Percentiles rank a stretch among this genome's conserved stretches.
phyloP scores from a whole-genome alignment of 164 flowering plant species.

The Protea cynaroides region DNA sequence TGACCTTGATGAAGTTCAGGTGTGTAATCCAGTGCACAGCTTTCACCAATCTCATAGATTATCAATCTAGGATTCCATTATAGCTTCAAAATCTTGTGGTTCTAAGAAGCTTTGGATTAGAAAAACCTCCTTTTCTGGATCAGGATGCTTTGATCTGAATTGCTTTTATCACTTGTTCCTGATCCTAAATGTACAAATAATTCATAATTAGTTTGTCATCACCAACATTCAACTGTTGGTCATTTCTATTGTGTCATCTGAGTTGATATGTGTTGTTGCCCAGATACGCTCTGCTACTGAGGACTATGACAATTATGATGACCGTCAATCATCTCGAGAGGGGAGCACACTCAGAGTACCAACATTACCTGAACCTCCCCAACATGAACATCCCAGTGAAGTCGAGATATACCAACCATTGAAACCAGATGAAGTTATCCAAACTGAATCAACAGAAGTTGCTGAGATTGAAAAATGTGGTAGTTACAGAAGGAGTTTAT shows the following conservation, averaged over 20 bases:
- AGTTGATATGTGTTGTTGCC: conserved; percentile 1
- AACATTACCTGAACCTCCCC: conserved; percentile 14
- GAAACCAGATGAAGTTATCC: conserved; percentile 10
- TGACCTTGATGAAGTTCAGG: conserved; percentile 57
- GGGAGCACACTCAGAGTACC: conserved; percentile 6
- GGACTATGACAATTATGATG: conserved; percentile 49
- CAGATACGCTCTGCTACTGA: conserved; percentile 53
- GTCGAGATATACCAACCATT: conserved; percentile 6
- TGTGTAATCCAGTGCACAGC: conserved; percentile 13
- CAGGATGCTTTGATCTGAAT: background rate
- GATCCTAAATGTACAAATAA: too few relatives aligned
- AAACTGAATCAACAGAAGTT: conserved; percentile 13
- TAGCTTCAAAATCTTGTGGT: too few relatives aligned
- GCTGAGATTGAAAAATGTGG: conserved; percentile 15
- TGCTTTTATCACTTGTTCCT: background rate
- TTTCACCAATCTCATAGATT: too few relatives aligned
- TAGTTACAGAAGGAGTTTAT: conserved; percentile 57
- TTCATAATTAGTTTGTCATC: background rate
- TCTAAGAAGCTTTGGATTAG: background rate
- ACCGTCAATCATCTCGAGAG: conserved; percentile 15
- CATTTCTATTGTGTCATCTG: background rate
- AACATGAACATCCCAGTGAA: conserved; percentile 16
- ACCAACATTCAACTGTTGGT: background rate
- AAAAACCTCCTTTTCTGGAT: background rate
- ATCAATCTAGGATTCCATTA: too few relatives aligned